These are phyloP conservation scores for Eremothecium sinecaudum DNA, from an alignment of 1,139 yeast species.

Conservation along the genomic window DNA sequence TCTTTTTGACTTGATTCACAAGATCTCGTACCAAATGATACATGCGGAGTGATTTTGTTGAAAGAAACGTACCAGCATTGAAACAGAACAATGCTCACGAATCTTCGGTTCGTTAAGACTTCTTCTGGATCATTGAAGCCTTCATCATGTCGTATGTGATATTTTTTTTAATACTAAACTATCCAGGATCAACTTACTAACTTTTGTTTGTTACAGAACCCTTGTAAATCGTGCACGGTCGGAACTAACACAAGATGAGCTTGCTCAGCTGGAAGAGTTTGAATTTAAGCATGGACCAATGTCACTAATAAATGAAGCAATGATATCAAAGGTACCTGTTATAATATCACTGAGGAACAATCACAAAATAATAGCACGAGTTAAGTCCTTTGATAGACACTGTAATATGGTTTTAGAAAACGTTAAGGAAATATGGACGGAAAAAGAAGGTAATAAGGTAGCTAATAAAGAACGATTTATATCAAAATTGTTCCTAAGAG, in stretches of 20 bases:
- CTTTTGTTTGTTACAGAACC: constrained; percentile 36
- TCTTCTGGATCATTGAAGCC: neutral
- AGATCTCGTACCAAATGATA: neutral
- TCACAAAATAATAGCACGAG: constrained; percentile 81
- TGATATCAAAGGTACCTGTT: constrained; percentile 63
- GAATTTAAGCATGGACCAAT: constrained; percentile 90
- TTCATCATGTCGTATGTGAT: constrained; percentile 21
- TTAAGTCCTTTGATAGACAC: constrained; percentile 93
- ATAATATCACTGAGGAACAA: constrained; percentile 87
- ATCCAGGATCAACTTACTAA: constrained; percentile 10
- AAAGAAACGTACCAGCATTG: neutral
- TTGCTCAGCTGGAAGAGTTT: constrained; percentile 75
- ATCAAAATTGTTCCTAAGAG: constrained; percentile 83
- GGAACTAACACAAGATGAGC: constrained; percentile 73
- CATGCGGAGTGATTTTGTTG: neutral
- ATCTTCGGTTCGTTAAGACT: neutral
- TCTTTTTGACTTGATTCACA: constrained; percentile 1
- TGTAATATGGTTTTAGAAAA: constrained; percentile 87
- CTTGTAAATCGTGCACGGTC: constrained; percentile 62
- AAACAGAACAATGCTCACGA: neutral
- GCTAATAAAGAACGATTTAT: constrained; percentile 77
- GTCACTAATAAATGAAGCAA: constrained; percentile 73
- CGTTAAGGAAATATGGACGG: constrained; percentile 89
- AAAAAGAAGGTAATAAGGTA: constrained; percentile 61
- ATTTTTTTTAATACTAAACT: neutral